A percentile compares a stretch with the other conserved stretches of the same genome.
phyloP scores from a whole-genome alignment of 1,284 basidiomycete genomes.

The Cryptococcus maquisensis region DNA sequence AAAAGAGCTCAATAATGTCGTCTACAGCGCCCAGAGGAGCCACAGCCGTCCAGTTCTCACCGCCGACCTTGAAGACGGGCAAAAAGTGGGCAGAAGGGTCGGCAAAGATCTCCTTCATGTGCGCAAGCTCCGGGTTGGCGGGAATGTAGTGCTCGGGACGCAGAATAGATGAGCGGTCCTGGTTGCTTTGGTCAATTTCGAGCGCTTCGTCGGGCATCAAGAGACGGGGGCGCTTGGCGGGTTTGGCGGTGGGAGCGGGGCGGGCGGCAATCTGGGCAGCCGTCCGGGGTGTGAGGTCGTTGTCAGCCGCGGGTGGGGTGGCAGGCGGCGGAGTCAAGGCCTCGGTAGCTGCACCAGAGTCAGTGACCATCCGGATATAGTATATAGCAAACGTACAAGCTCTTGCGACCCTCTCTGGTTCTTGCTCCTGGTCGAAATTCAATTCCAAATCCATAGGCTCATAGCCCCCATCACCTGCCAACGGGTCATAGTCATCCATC shows the following conservation, averaged over 20 bases:
- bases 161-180: constrained; percentile 64
- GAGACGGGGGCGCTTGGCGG: constrained; percentile 59
- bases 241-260: constrained; percentile 57
- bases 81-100: constrained; percentile 82
- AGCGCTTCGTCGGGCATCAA: constrained; percentile 64
- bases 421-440: constrained; percentile 50
- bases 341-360: constrained; percentile 23
- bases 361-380: not conserved
- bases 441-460: constrained; percentile 48
- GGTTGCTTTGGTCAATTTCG: constrained; percentile 66
- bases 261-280: constrained; percentile 52
- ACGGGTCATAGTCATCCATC: constrained; percentile 1
- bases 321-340: constrained; percentile 41
- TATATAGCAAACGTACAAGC: constrained; percentile 24
- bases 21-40: constrained; percentile 65
- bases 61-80: constrained; percentile 60
- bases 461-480: constrained; percentile 17
- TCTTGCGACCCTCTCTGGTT: constrained; percentile 30
- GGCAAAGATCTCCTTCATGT: constrained; percentile 73
- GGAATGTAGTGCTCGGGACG: constrained; percentile 77
- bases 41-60: constrained; percentile 50
- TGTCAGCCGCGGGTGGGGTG: constrained; percentile 22
- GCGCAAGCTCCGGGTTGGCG: constrained; percentile 72
- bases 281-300: constrained; percentile 55
- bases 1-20: constrained; percentile 75